Conservation (phyloP, 345 rosid genomes). For the Nasturtium officinale region DNA sequence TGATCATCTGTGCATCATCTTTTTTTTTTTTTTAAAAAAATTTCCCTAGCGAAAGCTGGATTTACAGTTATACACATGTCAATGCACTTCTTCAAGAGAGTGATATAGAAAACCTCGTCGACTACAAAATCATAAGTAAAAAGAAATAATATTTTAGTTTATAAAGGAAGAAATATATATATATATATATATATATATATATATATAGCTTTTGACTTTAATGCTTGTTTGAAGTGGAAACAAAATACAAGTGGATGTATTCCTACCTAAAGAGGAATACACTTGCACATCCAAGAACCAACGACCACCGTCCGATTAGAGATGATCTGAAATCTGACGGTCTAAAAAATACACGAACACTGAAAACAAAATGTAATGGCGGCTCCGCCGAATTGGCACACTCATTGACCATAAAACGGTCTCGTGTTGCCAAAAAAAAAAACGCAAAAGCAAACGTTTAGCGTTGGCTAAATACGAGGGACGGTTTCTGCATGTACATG, state of each 20-base stretch:
- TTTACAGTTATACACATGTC: background rate
- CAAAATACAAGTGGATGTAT: conserved; percentile 11
- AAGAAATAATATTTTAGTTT: background rate
- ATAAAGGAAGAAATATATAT: no score
- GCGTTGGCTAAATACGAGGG: conserved; percentile 19
- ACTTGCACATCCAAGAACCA: conserved; percentile 22
- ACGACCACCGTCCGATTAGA: conserved; percentile 32
- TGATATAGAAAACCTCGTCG: no score
- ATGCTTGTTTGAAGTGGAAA: background rate
- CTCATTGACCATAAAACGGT: conserved; percentile 43
- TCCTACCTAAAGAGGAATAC: conserved; percentile 27
- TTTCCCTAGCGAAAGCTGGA: background rate
- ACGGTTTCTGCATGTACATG: conserved; percentile 62
- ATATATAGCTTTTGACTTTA: conserved; percentile 24
- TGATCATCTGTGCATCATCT: conserved; percentile 1
- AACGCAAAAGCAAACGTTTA: conserved; percentile 2
- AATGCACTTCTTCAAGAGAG: no score
- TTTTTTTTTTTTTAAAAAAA: background rate
- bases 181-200: no score
- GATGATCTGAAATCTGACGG: conserved; percentile 28
- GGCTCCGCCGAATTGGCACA: conserved; percentile 36
- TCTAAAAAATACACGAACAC: conserved; percentile 21
- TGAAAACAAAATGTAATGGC: conserved; percentile 7
- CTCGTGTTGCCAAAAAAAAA: conserved; percentile 43
- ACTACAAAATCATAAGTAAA: background rate